These are phyloP conservation scores for Isabelozyma gotoi DNA, from an alignment of 805 yeast genomes.

Conservation along the genomic window DNA sequence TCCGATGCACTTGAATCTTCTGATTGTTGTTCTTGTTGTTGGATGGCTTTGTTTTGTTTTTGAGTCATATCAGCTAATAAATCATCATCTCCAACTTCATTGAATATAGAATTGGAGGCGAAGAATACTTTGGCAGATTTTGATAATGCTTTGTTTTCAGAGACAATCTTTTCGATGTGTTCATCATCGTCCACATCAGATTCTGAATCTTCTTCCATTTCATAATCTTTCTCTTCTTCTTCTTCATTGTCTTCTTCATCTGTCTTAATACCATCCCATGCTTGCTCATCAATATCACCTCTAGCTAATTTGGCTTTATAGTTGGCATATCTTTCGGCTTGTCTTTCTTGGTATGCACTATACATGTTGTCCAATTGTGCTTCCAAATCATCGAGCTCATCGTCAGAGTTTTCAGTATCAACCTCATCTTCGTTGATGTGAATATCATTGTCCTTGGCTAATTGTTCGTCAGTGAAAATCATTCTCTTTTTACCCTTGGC, in stretches of 20 bases:
- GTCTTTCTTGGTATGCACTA: slow-evolving; percentile 60
- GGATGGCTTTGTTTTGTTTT: slow-evolving; percentile 6
- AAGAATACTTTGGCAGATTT: slow-evolving; percentile 38
- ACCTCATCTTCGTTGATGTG: slow-evolving; percentile 45
- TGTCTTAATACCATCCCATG: slow-evolving; percentile 70
- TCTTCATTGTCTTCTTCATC: slow-evolving; percentile 40
- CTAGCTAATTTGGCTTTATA: slow-evolving; percentile 68
- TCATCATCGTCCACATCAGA: slow-evolving; percentile 70
- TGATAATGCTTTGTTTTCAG: slow-evolving; percentile 42
- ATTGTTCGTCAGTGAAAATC: slow-evolving; percentile 58
- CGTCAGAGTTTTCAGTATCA: slow-evolving; percentile 39
- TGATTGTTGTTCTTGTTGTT: slow-evolving; percentile 6
- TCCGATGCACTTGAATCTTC: slow-evolving; percentile 24
- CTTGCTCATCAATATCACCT: slow-evolving; percentile 73
- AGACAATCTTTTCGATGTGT: slow-evolving; percentile 56
- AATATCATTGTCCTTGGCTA: slow-evolving; percentile 56
- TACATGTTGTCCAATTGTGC: slow-evolving; percentile 84
- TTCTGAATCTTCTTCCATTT: slow-evolving; percentile 39
- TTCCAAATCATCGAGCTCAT: slow-evolving; percentile 67
- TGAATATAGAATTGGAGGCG: slow-evolving; percentile 40
- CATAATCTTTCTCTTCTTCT: slow-evolving; percentile 45
- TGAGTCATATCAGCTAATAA: slow-evolving; percentile 42
- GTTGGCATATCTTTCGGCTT: slow-evolving; percentile 68
- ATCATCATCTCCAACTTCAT: slow-evolving; percentile 46
- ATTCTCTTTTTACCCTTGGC: slow-evolving; percentile 73